phyloP scores from a whole-genome alignment of 495 filamentous ascomycete genomes.

The Talaromyces nanjingensis region DNA sequence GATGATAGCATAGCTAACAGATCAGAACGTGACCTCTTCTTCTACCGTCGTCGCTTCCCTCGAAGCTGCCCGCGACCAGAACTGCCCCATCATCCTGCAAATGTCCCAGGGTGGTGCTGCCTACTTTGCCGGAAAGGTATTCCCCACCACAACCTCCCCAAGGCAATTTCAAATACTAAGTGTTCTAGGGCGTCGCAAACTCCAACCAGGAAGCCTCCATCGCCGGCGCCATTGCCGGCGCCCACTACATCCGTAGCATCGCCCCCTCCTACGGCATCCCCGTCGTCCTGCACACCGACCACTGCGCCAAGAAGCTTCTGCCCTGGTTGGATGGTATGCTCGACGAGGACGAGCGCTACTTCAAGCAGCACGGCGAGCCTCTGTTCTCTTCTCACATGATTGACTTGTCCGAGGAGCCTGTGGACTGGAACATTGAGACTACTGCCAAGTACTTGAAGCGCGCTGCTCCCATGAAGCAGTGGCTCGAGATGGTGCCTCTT shows the following conservation, averaged over 20 bases:
- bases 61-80: constrained; percentile 86
- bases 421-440: constrained; percentile 84
- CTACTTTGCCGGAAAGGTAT: constrained; percentile 86
- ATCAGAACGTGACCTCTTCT: constrained; percentile 78
- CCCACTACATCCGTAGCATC: constrained; percentile 87
- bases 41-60: constrained; percentile 82
- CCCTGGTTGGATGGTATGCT: constrained; percentile 97
- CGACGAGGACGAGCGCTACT: constrained; percentile 83
- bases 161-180: no score
- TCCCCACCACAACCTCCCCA: neutral
- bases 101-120: constrained; percentile 89
- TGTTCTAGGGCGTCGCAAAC: constrained; percentile 66
- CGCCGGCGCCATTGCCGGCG: constrained; percentile 76
- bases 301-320: constrained; percentile 90
- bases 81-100: constrained; percentile 85
- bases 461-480: constrained; percentile 91
- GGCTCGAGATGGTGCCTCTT: constrained; percentile 84
- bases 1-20: neutral
- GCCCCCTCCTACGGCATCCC: constrained; percentile 85
- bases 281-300: constrained; percentile 87
- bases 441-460: constrained; percentile 88
- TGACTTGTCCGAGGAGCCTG: constrained; percentile 82
- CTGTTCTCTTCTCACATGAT: constrained; percentile 98
- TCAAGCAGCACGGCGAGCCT: constrained; percentile 85
- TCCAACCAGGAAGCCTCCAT: constrained; percentile 81